A percentile compares a stretch with the other conserved stretches of the same genome.
Evolutionary conservation across 768 basidiomycete species (phyloP).

Genomic region (Leccinum disarticulatum): DNA sequence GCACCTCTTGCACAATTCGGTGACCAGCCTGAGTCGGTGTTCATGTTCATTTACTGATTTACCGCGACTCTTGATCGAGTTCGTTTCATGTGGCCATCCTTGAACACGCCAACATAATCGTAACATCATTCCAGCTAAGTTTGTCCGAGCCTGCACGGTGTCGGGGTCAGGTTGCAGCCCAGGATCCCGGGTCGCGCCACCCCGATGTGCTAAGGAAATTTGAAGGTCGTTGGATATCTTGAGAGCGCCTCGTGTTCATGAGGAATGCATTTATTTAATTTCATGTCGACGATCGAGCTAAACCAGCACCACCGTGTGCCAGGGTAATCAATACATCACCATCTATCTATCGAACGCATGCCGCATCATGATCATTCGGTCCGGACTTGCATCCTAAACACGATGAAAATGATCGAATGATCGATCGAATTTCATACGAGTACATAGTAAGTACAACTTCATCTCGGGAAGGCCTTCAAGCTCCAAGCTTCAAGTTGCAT

Average conservation of each 20-base stretch:
- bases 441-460: no score
- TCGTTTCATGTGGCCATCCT: no score
- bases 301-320: background rate
- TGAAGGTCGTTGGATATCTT: no score
- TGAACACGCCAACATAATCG: no score
- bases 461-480: no score
- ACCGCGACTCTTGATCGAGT: background rate
- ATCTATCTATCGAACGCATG: background rate
- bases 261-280: background rate
- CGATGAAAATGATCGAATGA: background rate
- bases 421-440: background rate
- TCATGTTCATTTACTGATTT: background rate
- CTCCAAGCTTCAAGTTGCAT: no score
- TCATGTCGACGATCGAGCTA: background rate
- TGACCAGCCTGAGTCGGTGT: background rate
- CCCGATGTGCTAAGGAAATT: no score
- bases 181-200: no score
- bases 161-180: background rate
- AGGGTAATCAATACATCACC: background rate
- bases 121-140: background rate
- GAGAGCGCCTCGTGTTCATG: background rate
- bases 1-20: no score
- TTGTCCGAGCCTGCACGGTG: background rate
- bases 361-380: background rate
- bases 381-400: background rate